These are phyloP conservation scores for Coelastrella sp. DNA, from an alignment of 139 green algal genomes.

Conservation along the genomic window DNA sequence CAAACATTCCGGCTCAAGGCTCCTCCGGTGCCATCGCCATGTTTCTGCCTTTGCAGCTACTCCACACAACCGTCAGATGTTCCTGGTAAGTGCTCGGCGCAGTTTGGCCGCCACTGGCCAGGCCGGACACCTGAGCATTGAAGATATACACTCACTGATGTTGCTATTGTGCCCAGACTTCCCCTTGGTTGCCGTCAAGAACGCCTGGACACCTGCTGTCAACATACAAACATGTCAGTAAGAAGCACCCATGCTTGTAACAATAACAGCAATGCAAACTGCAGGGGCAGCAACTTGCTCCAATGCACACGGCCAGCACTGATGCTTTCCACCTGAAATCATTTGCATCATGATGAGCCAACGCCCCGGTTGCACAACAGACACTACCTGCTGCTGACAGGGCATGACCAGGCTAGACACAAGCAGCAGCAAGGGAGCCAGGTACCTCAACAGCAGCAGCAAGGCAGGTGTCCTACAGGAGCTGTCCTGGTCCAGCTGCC, in stretches of 20 bases:
- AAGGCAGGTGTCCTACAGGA: not conserved
- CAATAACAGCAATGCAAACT: no score
- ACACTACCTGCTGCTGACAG: not conserved
- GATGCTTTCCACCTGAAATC: no score
- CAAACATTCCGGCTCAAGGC: no score
- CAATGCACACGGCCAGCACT: no score
- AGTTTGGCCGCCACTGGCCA: not conserved
- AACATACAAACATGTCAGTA: constrained; percentile 28
- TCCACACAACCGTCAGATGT: constrained; percentile 26
- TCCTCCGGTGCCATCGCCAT: no score
- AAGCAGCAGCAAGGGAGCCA: constrained; percentile 22
- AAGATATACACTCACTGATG: constrained; percentile 32
- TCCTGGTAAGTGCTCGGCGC: constrained; percentile 6
- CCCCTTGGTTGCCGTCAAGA: not conserved
- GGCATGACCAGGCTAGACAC: not conserved
- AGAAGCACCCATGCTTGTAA: no score
- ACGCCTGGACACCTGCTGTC: constrained; percentile 18
- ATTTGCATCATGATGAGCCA: not conserved
- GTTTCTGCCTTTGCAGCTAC: not conserved
- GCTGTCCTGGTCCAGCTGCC: constrained; percentile 4
- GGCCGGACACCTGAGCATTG: constrained; percentile 8
- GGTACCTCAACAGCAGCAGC: constrained; percentile 19
- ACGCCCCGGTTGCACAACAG: not conserved
- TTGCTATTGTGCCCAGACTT: constrained; percentile 39
- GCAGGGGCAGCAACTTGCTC: no score